Conservation (phyloP, 177 flowering plant species). For the Vitis hybrid region DNA sequence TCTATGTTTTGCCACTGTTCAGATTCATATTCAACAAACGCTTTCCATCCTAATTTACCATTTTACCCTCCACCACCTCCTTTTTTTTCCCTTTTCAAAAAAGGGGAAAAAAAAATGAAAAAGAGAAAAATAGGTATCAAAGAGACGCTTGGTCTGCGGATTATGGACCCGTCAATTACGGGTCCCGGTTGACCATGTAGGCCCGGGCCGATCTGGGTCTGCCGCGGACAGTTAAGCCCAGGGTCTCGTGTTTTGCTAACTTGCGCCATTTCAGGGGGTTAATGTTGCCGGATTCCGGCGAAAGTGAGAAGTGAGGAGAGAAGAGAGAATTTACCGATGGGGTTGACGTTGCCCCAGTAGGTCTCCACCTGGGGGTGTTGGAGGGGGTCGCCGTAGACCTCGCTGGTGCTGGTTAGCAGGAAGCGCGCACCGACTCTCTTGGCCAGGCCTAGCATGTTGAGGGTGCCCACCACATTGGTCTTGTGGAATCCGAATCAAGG, state of each 20-base stretch:
- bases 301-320: neutral
- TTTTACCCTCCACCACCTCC: no score
- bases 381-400: conserved; percentile 98
- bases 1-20: neutral
- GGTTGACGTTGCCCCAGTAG: conserved; percentile 99
- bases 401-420: conserved; percentile 94
- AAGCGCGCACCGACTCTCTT: conserved; percentile 96
- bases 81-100: no score
- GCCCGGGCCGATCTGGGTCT: conserved; percentile 12
- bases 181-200: conserved; percentile 2
- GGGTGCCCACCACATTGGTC: conserved; percentile 97
- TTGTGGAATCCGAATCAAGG: conserved; percentile 43
- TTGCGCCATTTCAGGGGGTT: neutral
- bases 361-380: conserved; percentile 96
- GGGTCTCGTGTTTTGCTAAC: conserved; percentile 8
- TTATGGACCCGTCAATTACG: conserved; percentile 11
- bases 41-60: no score
- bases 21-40: no score
- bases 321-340: conserved; percentile 61
- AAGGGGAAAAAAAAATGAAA: no score
- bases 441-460: conserved; percentile 97
- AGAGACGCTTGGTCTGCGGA: conserved; percentile 1
- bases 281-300: neutral
- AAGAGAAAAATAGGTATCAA: no score
- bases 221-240: neutral